phyloP scores from a whole-genome alignment of 306 rosid genomes.

The Trifolium fragiferum region DNA sequence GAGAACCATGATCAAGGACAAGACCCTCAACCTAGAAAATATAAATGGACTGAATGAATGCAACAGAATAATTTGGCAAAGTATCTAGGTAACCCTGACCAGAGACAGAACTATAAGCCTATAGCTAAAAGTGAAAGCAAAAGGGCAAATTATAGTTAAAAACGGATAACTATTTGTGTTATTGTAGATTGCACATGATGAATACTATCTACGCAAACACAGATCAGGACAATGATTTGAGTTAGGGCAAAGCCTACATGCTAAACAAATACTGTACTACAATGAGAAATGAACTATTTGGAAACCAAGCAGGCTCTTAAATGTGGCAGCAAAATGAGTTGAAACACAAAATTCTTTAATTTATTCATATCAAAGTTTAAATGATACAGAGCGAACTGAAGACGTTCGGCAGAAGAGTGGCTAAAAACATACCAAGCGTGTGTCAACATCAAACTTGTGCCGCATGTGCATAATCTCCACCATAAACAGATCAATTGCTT shows the following conservation, averaged over 20 bases:
- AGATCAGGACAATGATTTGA: neutral
- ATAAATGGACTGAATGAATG: slow-evolving; percentile 20
- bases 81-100: neutral
- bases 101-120: neutral
- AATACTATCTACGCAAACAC: neutral
- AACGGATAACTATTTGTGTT: neutral
- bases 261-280: neutral
- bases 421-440: slow-evolving; percentile 78
- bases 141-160: neutral
- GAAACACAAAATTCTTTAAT: neutral
- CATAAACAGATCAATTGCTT: slow-evolving; percentile 89
- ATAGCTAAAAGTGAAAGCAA: slow-evolving; percentile 4
- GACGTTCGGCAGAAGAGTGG: slow-evolving; percentile 5
- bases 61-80: slow-evolving; percentile 2
- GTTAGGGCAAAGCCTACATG: neutral
- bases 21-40: slow-evolving; percentile 88
- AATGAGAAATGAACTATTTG: neutral
- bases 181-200: too few relatives aligned
- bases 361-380: neutral
- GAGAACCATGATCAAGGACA: slow-evolving; percentile 98
- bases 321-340: neutral
- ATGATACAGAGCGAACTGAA: neutral
- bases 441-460: slow-evolving; percentile 92
- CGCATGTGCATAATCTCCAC: slow-evolving; percentile 99
- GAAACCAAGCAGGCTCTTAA: neutral